Percentiles rank a stretch among this genome's conserved stretches.
These are phyloP conservation scores for Fusarium drepaniforme DNA, from an alignment of 2,329 filamentous ascomycete genomes.

Conservation along the genomic window DNA sequence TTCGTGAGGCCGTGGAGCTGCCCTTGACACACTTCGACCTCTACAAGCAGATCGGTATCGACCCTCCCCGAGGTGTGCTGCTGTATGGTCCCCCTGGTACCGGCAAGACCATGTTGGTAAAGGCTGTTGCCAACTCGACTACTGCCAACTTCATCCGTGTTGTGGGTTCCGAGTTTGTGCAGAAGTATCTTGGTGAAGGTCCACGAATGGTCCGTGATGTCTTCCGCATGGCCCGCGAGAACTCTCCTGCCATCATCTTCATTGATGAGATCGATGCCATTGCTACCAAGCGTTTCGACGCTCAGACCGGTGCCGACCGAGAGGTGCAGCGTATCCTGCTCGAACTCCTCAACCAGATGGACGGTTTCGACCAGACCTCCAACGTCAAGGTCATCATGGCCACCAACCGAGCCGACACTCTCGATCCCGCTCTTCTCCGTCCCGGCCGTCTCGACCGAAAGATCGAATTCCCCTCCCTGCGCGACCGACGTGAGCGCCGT, in stretches of 20 bases:
- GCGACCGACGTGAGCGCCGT: slow-evolving; percentile 92
- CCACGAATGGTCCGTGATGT: slow-evolving; percentile 99
- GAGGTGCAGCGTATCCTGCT: slow-evolving; percentile 99
- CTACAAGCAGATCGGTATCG: slow-evolving; percentile 99
- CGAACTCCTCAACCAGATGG: slow-evolving; percentile 99
- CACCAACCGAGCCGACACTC: slow-evolving; percentile 96
- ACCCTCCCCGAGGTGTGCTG: slow-evolving; percentile 94
- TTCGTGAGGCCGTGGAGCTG: slow-evolving; percentile 95
- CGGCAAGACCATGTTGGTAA: slow-evolving; percentile 97
- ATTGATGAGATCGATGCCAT: slow-evolving; percentile 99
- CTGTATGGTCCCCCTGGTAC: slow-evolving; percentile 97
- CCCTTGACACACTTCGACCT: slow-evolving; percentile 98
- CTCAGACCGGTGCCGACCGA: slow-evolving; percentile 96
- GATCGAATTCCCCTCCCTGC: slow-evolving; percentile 97
- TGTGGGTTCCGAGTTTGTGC: slow-evolving; percentile 97
- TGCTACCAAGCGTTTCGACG: slow-evolving; percentile 98
- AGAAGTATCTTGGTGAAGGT: slow-evolving; percentile 98
- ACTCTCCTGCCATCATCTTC: slow-evolving; percentile 98
- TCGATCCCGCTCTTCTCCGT: slow-evolving; percentile 93
- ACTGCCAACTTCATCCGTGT: slow-evolving; percentile 99
- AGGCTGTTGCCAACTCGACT: slow-evolving; percentile 98
- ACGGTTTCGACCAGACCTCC: slow-evolving; percentile 97
- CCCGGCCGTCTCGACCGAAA: slow-evolving; percentile 97
- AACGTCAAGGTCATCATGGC: slow-evolving; percentile 99
- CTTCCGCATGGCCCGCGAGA: slow-evolving; percentile 98